These are phyloP conservation scores for Chloris gayana DNA, from an alignment of 176 grass and related monocot species.

Conservation along the genomic window DNA sequence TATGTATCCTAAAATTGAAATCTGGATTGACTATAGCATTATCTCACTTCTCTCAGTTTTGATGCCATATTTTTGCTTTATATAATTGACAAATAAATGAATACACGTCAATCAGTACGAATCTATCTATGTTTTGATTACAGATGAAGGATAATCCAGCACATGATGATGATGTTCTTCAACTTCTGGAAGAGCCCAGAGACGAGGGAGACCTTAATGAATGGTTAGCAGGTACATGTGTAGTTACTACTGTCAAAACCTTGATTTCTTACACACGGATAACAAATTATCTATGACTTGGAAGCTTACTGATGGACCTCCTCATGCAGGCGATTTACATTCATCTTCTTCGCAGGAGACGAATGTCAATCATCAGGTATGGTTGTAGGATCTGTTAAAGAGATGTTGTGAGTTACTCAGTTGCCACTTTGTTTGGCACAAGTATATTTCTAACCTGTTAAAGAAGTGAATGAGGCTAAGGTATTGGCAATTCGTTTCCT, in stretches of 20 bases:
- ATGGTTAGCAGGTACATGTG: neutral
- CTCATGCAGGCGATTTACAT: conserved; percentile 4
- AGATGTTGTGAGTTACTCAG: neutral
- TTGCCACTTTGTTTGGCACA: neutral
- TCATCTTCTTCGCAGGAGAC: neutral
- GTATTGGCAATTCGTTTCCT: neutral
- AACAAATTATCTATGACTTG: neutral
- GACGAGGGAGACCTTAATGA: conserved; percentile 6
- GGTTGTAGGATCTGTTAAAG: neutral
- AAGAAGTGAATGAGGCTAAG: neutral
- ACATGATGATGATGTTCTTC: neutral
- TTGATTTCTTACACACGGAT: neutral
- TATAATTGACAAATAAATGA: neutral
- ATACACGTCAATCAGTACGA: neutral
- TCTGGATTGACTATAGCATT: neutral
- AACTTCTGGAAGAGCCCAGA: neutral
- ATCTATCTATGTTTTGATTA: neutral
- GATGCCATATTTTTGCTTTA: neutral
- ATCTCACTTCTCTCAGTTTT: neutral
- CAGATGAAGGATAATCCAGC: neutral
- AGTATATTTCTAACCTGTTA: neutral
- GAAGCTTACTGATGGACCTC: neutral
- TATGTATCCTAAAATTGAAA: neutral
- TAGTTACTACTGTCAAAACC: neutral
- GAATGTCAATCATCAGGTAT: too few relatives aligned